A percentile compares a stretch with the other conserved stretches of the same genome.
Conservation (phyloP, 805 yeast species). For the Lipomyces starkeyi region DNA sequence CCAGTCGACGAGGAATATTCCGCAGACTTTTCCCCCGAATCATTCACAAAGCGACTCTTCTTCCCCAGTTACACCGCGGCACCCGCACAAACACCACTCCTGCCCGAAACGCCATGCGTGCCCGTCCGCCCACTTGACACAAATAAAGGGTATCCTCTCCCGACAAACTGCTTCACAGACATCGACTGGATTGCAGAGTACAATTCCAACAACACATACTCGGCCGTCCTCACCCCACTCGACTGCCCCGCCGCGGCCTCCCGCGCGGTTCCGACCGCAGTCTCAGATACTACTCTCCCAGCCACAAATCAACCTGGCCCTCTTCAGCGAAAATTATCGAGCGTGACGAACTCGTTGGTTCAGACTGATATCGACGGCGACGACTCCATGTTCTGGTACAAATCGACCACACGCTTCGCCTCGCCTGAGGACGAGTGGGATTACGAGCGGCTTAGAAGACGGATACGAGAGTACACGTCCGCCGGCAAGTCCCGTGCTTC, state of each 20-base stretch:
- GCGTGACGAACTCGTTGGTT: constrained; percentile 26
- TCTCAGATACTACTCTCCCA: neutral
- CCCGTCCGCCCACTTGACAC: constrained; percentile 31
- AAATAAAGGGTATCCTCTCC: constrained; percentile 35
- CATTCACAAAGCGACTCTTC: constrained; percentile 25
- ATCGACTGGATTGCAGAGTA: constrained; percentile 33
- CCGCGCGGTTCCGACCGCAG: neutral
- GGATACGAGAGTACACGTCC: constrained; percentile 29
- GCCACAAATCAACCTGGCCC: neutral
- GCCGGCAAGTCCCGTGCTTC: neutral
- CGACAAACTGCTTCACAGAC: constrained; percentile 28
- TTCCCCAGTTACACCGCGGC: neutral
- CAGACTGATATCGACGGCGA: constrained; percentile 36
- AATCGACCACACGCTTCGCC: constrained; percentile 33
- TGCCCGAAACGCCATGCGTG: constrained; percentile 34
- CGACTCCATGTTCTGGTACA: constrained; percentile 35
- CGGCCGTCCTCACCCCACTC: constrained; percentile 7
- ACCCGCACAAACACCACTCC: constrained; percentile 20
- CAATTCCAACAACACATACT: neutral
- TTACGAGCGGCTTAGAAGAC: constrained; percentile 30
- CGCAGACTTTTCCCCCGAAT: constrained; percentile 35
- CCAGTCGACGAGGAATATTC: constrained; percentile 29
- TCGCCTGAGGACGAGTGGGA: constrained; percentile 34
- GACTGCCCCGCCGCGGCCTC: neutral
- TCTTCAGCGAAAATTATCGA: neutral